These are phyloP conservation scores for Platanthera guangdongensis DNA, from an alignment of 106 monocot species.

Conservation along the genomic window DNA sequence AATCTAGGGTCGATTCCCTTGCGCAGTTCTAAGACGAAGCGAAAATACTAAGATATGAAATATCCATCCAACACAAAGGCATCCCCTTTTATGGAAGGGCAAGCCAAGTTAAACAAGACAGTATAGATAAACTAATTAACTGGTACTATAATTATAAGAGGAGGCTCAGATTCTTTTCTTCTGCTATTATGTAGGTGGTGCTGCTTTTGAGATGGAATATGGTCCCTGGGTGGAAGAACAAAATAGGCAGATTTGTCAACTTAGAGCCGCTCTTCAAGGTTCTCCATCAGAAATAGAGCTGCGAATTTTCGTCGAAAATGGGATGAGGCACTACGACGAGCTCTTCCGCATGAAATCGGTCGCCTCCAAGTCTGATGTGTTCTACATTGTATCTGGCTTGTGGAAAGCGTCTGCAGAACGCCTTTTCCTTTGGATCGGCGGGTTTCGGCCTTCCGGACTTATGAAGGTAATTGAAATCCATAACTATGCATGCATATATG, in stretches of 20 bases:
- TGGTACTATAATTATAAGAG: too few relatives aligned
- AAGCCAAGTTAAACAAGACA: too few relatives aligned
- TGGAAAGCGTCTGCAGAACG: conserved; percentile 73
- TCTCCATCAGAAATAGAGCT: conserved; percentile 67
- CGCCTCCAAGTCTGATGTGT: conserved; percentile 76
- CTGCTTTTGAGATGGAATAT: conserved; percentile 81
- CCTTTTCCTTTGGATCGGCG: conserved; percentile 93
- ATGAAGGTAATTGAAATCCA: conserved; percentile 51
- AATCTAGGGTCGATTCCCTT: too few relatives aligned
- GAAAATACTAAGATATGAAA: too few relatives aligned
- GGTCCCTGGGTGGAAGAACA: conserved; percentile 86
- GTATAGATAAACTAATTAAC: too few relatives aligned
- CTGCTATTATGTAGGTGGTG: conserved; percentile 36
- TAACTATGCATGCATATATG: neutral
- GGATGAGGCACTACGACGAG: conserved; percentile 56
- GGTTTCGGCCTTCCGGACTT: conserved; percentile 90
- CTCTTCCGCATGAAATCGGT: conserved; percentile 70
- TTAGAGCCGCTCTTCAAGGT: conserved; percentile 56
- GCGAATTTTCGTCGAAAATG: conserved; percentile 58
- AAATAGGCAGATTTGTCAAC: conserved; percentile 49
- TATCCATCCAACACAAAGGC: too few relatives aligned
- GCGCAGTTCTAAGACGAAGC: too few relatives aligned
- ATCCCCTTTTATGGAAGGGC: too few relatives aligned
- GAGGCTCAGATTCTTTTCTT: too few relatives aligned
- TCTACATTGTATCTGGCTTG: conserved; percentile 88